Evolutionary conservation across 176 grass and related monocot species (phyloP), one percentile per base, ranked within the genome.

Genomic region (Panicum miliaceum): DNA sequence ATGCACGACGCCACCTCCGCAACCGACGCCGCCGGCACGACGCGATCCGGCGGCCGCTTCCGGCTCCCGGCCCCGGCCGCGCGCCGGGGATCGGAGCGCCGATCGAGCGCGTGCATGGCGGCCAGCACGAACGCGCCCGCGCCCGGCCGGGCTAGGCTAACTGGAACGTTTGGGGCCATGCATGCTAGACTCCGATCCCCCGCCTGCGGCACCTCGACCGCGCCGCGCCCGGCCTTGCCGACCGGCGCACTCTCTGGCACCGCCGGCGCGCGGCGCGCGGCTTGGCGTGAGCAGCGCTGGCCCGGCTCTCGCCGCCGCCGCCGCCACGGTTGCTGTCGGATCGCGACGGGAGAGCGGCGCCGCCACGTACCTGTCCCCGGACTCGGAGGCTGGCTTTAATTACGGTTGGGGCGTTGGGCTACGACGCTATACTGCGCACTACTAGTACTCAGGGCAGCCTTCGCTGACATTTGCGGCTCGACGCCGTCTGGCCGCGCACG

Each of bases 391-490:
- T 35, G 26, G 26, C 60, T 7, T 63, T 63, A 15, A 64, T 26
- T 64, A 64, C 2, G 62, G 29, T 64, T 64, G 14, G 0, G 62
- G 19, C 53, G n/a, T 15, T 26, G 12, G 19, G 50, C n/a, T 60
- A 42, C 20, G 53, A 9, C 12, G 13, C 13, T 32, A 2, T 32
- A 32, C 29, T 32, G 2, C 29, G 56, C 22, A 59, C n/a, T n/a
- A n/a, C n/a, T n/a, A n/a, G n/a, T n/a, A n/a, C n/a, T n/a, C n/a
- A n/a, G n/a, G 3, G 56, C 5, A 8, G 25, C 73, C 42, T 19
- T 83, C 40, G 73, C 79, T 82, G 79, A 82, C 79, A 69, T 32
- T 71, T 51, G 40, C 62, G 53, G 14, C 51, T 13, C 40, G 15
- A 19, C 32, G 13, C 40, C 78, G 61, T 8, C 61, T 35, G 47